Evolutionary conservation across 129 eudicot species (phyloP), one percentile per base, ranked within the genome.

Genomic region (Ambrosia artemisiifolia): DNA sequence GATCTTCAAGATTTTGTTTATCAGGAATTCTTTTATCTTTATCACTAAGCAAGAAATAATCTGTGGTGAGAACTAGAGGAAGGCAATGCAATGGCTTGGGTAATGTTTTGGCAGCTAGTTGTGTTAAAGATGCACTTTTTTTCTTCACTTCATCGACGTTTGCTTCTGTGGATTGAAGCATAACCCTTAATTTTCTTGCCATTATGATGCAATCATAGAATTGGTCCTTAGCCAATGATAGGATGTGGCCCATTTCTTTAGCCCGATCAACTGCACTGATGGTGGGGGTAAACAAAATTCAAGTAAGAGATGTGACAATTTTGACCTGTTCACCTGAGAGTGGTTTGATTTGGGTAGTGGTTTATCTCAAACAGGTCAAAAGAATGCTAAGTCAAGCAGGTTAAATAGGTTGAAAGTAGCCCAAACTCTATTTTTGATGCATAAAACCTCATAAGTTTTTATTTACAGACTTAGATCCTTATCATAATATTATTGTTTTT

Each of bases 101-200:
- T 38, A 95, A 84, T 7, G 96, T 95, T 85, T 95, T 95, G 62
- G 99, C 99, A 75, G 99, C 99, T 43, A 95, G 83, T 87, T 95
- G 99, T 48, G 87, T 91, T 80, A 95, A 82, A 71, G 93, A 95
- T 24, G 89, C 83, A 77, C 99, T 95, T 72, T 86, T 86, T 77
- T 86, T 95, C 91, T 77, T 90, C 70, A 77, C 78, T 51, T 70
- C 77, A 65, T 80, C 84, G 35, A 86, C 85, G 44, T 83, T 86
- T 30, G 72, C 75, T 82, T 90, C 99, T 19, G 86, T 70, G 14
- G 87, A 84, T 85, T 95, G 99, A 73, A 95, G 90, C 97, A 95
- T 95, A 65, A 87, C 96, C 83, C 99, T 79, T 76, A 95, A 76
- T 71, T 86, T 95, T 73, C 96, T 90, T 55, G 91, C 97, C 75